Evolutionary conservation across 352 stramenopile genomes (phyloP).

Genomic region (Phytopythium aichiense): DNA sequence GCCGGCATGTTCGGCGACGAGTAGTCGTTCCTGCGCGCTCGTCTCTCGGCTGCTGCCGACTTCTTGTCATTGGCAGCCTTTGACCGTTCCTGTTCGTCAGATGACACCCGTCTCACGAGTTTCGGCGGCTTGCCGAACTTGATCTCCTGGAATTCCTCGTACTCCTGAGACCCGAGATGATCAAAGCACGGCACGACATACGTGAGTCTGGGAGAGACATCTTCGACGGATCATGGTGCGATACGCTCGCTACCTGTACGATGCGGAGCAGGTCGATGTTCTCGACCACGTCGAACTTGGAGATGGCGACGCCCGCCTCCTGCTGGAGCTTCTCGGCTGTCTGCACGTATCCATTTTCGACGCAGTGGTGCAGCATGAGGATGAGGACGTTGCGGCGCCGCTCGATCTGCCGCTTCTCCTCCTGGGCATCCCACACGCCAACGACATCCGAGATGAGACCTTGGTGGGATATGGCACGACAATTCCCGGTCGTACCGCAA

Average conservation of each 20-base stretch:
- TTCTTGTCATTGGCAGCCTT: conserved; percentile 56
- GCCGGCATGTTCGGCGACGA: conserved; percentile 67
- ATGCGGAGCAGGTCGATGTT: conserved; percentile 90
- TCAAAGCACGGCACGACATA: not conserved
- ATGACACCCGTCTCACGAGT: conserved; percentile 62
- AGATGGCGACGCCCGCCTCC: conserved; percentile 76
- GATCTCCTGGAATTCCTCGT: conserved; percentile 91
- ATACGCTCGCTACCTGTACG: conserved; percentile 44
- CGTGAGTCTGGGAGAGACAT: not conserved
- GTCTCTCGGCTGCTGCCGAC: conserved; percentile 45
- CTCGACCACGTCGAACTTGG: conserved; percentile 90
- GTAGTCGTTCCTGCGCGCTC: conserved; percentile 73
- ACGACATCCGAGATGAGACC: not conserved
- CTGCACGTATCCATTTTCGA: conserved; percentile 82
- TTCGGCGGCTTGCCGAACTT: conserved; percentile 90
- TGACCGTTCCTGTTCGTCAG: conserved; percentile 54
- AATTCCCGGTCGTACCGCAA: conserved; percentile 32
- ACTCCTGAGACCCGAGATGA: conserved; percentile 52
- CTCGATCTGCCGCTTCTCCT: conserved; percentile 87
- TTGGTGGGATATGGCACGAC: not conserved
- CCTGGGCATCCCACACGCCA: conserved; percentile 20
- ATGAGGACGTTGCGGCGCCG: conserved; percentile 83
- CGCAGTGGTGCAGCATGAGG: conserved; percentile 82
- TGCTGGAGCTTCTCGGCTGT: conserved; percentile 85
- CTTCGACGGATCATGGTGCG: not conserved